A percentile compares a stretch with the other conserved stretches of the same genome.
Conservation (phyloP, 75 land plant species). For the Selaginella moellendorffii region DNA sequence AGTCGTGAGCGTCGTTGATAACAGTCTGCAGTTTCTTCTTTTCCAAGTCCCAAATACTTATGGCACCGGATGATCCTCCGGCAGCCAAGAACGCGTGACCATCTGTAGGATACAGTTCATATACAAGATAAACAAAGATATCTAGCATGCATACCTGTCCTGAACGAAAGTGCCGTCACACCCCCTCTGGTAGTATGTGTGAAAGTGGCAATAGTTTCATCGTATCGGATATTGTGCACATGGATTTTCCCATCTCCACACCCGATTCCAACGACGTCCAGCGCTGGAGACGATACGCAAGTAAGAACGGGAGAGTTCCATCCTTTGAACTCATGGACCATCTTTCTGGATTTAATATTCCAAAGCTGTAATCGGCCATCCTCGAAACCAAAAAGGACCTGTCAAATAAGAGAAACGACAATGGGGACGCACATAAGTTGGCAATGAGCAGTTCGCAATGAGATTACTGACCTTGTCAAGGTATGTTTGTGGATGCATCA, state of each 20-base stretch:
- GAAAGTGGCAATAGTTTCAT: conserved; percentile 67
- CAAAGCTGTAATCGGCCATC: conserved; percentile 80
- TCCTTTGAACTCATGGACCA: conserved; percentile 74
- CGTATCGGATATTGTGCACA: conserved; percentile 76
- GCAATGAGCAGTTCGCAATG: too few relatives aligned
- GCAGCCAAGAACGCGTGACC: conserved; percentile 93
- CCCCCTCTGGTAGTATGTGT: conserved; percentile 65
- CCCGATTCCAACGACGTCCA: conserved; percentile 93
- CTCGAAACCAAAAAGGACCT: conserved; percentile 78
- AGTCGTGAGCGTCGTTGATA: conserved; percentile 85
- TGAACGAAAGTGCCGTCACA: conserved; percentile 77
- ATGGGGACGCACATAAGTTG: too few relatives aligned
- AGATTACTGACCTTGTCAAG: conserved; percentile 58
- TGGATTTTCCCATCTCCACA: conserved; percentile 81
- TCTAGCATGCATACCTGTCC: conserved; percentile 49
- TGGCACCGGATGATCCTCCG: conserved; percentile 89
- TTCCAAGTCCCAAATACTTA: conserved; percentile 96
- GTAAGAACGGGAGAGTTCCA: conserved; percentile 63
- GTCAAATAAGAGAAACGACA: conserved; percentile 8
- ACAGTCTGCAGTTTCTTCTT: conserved; percentile 78
- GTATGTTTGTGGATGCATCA: conserved; percentile 96
- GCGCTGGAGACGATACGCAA: conserved; percentile 80
- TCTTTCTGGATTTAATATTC: conserved; percentile 67
- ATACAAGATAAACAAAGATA: too few relatives aligned
- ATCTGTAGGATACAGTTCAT: conserved; percentile 27